phyloP scores from a whole-genome alignment of 306 rosid genomes.

The Medicago truncatula region MtrunA17r5.0-ANR NC_053042.1:4618501-4619000 shows the following conservation, averaged over 20 bases:
- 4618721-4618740: too few species aligned
- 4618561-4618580: background rate
- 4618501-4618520: constrained; percentile 45
- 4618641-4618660: background rate
- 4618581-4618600: background rate
- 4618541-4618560: background rate
- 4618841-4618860: constrained; percentile 75
- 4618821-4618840: constrained; percentile 34
- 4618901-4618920: constrained; percentile 82
- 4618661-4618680: background rate
- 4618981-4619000: constrained; percentile 48
- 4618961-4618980: constrained; percentile 55
- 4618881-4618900: constrained; percentile 91
- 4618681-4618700: background rate
- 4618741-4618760: background rate
- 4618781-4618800: constrained; percentile 3
- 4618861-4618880: constrained; percentile 91
- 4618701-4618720: background rate
- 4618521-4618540: background rate
- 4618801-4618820: constrained; percentile 12
- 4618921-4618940: constrained; percentile 81
- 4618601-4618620: background rate
- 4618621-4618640: background rate
- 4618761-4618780: constrained; percentile 1
- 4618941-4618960: constrained; percentile 49